These are phyloP conservation scores for Tricladium varicosporioides DNA, from an alignment of 2,329 filamentous ascomycete species.

Conservation along the genomic window DNA sequence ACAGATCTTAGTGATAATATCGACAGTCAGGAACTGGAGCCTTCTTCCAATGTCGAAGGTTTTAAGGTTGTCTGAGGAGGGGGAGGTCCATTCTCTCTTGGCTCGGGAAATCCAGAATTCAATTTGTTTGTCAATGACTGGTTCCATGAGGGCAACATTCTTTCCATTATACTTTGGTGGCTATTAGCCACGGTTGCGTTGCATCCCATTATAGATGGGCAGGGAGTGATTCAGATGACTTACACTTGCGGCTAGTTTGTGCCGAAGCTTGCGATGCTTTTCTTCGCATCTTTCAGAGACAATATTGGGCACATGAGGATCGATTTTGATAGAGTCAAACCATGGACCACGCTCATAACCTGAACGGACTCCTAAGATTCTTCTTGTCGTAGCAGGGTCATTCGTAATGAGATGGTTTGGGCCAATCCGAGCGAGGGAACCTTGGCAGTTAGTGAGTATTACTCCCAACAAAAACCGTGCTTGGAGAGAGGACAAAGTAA, in stretches of 20 bases:
- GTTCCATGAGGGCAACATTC: not conserved
- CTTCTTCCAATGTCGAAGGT: too few species aligned
- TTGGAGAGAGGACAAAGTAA: too few species aligned
- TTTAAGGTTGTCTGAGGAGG: not conserved
- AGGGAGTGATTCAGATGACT: not conserved
- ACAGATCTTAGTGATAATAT: not conserved
- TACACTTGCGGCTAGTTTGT: conserved; percentile 1
- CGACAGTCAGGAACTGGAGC: not conserved
- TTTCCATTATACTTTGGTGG: too few species aligned
- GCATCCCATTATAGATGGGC: not conserved
- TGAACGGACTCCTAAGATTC: not conserved
- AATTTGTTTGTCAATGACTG: conserved; percentile 1
- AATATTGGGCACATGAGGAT: not conserved
- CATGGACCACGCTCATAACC: not conserved
- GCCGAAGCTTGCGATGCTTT: conserved; percentile 2
- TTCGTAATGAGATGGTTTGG: not conserved
- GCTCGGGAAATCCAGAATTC: too few species aligned
- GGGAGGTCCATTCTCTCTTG: not conserved
- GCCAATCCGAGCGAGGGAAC: not conserved
- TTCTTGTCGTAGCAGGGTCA: not conserved
- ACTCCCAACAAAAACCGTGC: too few species aligned
- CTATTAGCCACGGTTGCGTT: not conserved
- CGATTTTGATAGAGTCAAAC: not conserved
- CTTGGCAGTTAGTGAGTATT: not conserved
- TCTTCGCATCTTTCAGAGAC: conserved; percentile 3